Base-by-base conservation (phyloP, 305 asterid genomes). In the Withania somnifera region DNA sequence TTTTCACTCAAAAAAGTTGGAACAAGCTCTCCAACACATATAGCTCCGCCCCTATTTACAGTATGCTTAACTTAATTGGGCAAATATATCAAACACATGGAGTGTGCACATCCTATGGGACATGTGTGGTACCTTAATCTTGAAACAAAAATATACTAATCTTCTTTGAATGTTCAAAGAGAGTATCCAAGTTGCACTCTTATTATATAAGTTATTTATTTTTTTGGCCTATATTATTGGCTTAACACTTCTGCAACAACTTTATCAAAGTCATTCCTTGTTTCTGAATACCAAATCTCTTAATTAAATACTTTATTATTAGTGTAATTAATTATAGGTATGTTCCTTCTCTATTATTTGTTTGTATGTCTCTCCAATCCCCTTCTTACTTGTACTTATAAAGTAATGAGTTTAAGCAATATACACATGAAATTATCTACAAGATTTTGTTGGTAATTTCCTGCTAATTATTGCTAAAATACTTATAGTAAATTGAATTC, bases 81-180 rank as follows among this genome's bases (percentile, higher is more conserved):
- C n/a, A n/a, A n/a, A n/a, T n/a, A n/a, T n/a, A n/a, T n/a, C n/a
- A n/a, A 36, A 36, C 40, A 5, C 40, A 36, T 36, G 40, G 40
- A 36, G 40, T 36, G 40, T 36, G 40, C 40, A 36, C 6, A 5
- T 36, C 1, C 40, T 36, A 6, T 36, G 7, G n/a, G 1, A 19
- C 11, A 26, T 13, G 68, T 13, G 88, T 88, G 90, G 81, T 90
- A 89, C 78, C 92, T 85, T 89, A 85, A 89, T 86, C 85, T 86
- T 57, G 80, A 90, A 89, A 89, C 89, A 63, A 86, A 63, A 85
- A 53, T 45, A 26, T 47, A 24, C 8, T 73, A 73, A 73, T 73
- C 11, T 78, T 45, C 40, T 54, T 88, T 87, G 80, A 88, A 89
- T 86, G 80, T 85, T 89, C 91, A 89, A 87, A 86, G 88, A 81